These are phyloP conservation scores for Annulohypoxylon bovei DNA, from an alignment of 495 filamentous ascomycete genomes.

Conservation along the genomic window DNA sequence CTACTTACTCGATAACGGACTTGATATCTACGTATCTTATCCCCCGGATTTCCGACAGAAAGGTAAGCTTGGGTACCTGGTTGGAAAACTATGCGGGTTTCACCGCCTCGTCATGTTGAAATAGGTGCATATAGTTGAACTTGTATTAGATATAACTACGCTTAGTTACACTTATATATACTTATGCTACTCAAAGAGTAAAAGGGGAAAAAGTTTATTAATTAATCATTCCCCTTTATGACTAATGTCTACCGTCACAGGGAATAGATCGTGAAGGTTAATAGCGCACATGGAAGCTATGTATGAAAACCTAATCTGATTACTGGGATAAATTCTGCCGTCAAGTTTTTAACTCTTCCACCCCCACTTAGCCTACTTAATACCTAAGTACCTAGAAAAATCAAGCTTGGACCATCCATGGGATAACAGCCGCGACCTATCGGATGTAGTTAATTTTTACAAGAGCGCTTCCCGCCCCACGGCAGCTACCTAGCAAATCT, in stretches of 20 bases:
- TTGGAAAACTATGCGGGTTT: conserved; percentile 6
- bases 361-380: background rate
- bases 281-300: background rate
- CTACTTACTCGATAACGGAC: conserved; percentile 2
- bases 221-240: background rate
- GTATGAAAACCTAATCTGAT: conserved; percentile 5
- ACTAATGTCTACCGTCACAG: background rate
- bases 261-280: background rate
- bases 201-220: background rate
- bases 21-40: conserved; percentile 17
- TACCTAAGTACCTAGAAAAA: background rate
- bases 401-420: conserved; percentile 7
- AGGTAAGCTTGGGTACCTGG: conserved; percentile 12
- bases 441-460: background rate
- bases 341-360: conserved; percentile 1
- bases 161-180: background rate
- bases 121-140: background rate
- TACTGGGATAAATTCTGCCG: background rate
- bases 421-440: background rate
- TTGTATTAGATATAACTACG: background rate
- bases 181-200: background rate
- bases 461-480: background rate
- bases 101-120: conserved; percentile 17
- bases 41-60: conserved; percentile 14
- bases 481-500: background rate